Base-by-base conservation (phyloP, 2,329 filamentous ascomycete species). In the Claviceps lovelessii region DNA sequence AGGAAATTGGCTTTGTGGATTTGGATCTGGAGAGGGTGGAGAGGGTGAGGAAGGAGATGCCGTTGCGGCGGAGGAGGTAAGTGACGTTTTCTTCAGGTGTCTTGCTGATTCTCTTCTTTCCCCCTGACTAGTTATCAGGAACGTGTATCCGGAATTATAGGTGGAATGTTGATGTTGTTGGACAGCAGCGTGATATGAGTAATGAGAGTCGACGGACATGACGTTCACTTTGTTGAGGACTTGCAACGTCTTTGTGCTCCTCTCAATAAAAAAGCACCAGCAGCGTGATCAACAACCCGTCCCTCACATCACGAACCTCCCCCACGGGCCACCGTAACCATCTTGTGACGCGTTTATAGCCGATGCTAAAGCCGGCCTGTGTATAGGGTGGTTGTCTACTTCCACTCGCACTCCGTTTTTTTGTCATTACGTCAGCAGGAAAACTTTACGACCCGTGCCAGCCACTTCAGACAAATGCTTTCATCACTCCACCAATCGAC, bases 1-100 rank as follows among this genome's bases (percentile, higher is more conserved):
- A 73, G 17, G 71, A 77, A 60, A 67, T 83, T 57, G 79, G 76
- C 9, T 70, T 81, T 31, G 77, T 79, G 0, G 76, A 81, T 47
- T 72, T 83, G 49, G 76, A 82, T 58, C 57, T 76, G 35, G 72
- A 61, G 2, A 61, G 74, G 55, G 65, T 76, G 68, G 71, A 71
- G 58, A 70, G 68, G 57, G 70, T 82, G 5, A 69, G 79, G 62
- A 67, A 65, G 54, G 70, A 72, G 65, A 77, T 81, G 75, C 78
- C 78, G 49, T 63, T 81, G 52, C 68, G 70, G 49, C 66, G 77
- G 59, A 68, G 78, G 59, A 75, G 67, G 77, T 79, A 57, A 74
- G 77, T 75, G 45, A 23, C 9, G 23, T 28, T 37, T 37, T 37
- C 35, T 37, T 37, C 9, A 35, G 33, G 9, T 10, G 7, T 37